These are phyloP conservation scores for Neurospora terricola DNA, from an alignment of 495 filamentous ascomycete genomes.

Conservation along the genomic window DNA sequence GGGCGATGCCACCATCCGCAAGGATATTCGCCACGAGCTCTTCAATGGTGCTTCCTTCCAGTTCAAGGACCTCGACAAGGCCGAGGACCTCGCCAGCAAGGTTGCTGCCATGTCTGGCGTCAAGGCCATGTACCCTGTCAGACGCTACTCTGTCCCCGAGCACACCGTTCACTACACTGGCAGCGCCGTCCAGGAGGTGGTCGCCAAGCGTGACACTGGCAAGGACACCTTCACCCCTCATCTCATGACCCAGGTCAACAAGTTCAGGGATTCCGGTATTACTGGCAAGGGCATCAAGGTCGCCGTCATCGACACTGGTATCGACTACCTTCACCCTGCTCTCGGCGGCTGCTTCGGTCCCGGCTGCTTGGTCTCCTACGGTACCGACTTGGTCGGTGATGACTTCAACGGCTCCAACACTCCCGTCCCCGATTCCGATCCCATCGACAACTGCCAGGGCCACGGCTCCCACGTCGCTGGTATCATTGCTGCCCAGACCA, in stretches of 20 bases:
- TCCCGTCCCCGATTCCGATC: slow-evolving; percentile 37
- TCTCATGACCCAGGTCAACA: slow-evolving; percentile 40
- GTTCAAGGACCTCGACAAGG: slow-evolving; percentile 31
- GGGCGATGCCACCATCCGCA: slow-evolving; percentile 31
- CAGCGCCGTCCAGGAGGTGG: slow-evolving; percentile 14
- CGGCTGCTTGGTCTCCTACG: slow-evolving; percentile 45
- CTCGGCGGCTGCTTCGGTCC: slow-evolving; percentile 47
- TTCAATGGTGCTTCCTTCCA: slow-evolving; percentile 41
- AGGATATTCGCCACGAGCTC: slow-evolving; percentile 34
- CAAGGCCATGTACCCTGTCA: slow-evolving; percentile 38
- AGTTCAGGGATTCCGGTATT: slow-evolving; percentile 32
- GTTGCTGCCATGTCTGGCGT: slow-evolving; percentile 31
- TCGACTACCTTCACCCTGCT: slow-evolving; percentile 48
- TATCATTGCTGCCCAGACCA: slow-evolving; percentile 44
- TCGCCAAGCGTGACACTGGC: slow-evolving; percentile 21
- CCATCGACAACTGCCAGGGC: slow-evolving; percentile 33
- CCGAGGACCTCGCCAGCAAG: slow-evolving; percentile 28
- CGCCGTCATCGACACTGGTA: slow-evolving; percentile 38
- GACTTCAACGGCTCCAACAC: slow-evolving; percentile 32
- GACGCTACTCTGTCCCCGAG: slow-evolving; percentile 30
- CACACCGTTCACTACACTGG: slow-evolving; percentile 37
- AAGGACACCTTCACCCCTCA: slow-evolving; percentile 34
- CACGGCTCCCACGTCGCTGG: slow-evolving; percentile 43
- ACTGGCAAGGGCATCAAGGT: slow-evolving; percentile 39
- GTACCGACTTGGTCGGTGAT: slow-evolving; percentile 44